Conservation (phyloP, 2,329 filamentous ascomycete species). For the Colletotrichum somersetense region DNA sequence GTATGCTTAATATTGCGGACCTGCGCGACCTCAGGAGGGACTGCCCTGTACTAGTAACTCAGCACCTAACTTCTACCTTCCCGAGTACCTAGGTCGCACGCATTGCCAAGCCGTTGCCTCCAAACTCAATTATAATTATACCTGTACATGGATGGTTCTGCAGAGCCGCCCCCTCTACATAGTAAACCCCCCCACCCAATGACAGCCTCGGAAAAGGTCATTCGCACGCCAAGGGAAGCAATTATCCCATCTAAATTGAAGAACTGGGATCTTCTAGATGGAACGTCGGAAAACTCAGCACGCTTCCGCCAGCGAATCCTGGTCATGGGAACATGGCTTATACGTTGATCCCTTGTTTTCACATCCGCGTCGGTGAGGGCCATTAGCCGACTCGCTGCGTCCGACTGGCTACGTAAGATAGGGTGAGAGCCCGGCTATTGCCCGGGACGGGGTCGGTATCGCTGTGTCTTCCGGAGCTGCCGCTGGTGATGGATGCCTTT, state of each 20-base stretch:
- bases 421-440: slow-evolving; percentile 13
- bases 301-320: too few species aligned
- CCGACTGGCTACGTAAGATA: neutral
- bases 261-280: too few species aligned
- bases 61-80: too few species aligned
- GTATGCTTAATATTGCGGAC: too few species aligned
- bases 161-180: neutral
- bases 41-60: too few species aligned
- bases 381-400: too few species aligned
- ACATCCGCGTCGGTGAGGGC: too few species aligned
- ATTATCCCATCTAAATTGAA: neutral
- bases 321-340: too few species aligned
- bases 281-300: too few species aligned
- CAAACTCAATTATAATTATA: slow-evolving; percentile 2
- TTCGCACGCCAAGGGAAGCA: too few species aligned
- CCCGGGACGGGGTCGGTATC: slow-evolving; percentile 12
- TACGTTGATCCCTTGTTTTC: too few species aligned
- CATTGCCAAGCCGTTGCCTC: neutral
- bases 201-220: neutral
- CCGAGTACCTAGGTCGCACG: neutral
- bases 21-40: too few species aligned
- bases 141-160: neutral
- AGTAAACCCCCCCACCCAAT: neutral
- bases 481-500: slow-evolving; percentile 14
- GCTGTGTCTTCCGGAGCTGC: slow-evolving; percentile 12